Evolutionary conservation across 2,329 filamentous ascomycete genomes (phyloP).

Genomic region (Sclerotinia sclerotiorum): DNA sequence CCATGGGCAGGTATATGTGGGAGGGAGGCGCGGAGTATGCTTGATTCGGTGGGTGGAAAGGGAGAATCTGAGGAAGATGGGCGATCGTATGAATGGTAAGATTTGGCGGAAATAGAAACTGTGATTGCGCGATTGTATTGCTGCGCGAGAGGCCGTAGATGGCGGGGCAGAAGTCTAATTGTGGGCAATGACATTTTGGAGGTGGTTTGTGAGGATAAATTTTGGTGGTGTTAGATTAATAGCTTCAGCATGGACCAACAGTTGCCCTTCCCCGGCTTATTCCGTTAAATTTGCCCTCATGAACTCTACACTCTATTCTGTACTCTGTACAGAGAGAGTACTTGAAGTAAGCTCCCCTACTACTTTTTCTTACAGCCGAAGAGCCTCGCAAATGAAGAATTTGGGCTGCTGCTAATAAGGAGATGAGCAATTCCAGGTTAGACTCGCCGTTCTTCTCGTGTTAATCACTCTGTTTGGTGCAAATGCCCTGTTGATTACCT

Average conservation of each 20-base stretch:
- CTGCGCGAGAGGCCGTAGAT: slow-evolving; percentile 10
- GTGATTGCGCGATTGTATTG: background rate
- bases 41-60: slow-evolving; percentile 67
- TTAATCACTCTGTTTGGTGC: background rate
- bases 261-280: slow-evolving; percentile 15
- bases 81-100: slow-evolving; percentile 72
- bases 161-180: slow-evolving; percentile 17
- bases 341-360: background rate
- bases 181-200: slow-evolving; percentile 11
- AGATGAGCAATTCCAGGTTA: background rate
- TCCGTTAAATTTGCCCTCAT: background rate
- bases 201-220: slow-evolving; percentile 23
- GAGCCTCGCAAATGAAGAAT: background rate
- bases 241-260: slow-evolving; percentile 18
- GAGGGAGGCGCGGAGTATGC: slow-evolving; percentile 81
- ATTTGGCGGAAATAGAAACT: background rate
- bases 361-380: background rate
- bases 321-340: background rate
- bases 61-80: slow-evolving; percentile 55
- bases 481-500: background rate
- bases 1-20: slow-evolving; percentile 76
- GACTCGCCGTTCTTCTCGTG: background rate
- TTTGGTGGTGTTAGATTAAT: slow-evolving; percentile 17
- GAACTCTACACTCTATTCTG: background rate
- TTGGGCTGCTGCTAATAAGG: slow-evolving; percentile 4